These are phyloP conservation scores for Tylopilus felleus DNA, from an alignment of 768 basidiomycete species.

Conservation along the genomic window DNA sequence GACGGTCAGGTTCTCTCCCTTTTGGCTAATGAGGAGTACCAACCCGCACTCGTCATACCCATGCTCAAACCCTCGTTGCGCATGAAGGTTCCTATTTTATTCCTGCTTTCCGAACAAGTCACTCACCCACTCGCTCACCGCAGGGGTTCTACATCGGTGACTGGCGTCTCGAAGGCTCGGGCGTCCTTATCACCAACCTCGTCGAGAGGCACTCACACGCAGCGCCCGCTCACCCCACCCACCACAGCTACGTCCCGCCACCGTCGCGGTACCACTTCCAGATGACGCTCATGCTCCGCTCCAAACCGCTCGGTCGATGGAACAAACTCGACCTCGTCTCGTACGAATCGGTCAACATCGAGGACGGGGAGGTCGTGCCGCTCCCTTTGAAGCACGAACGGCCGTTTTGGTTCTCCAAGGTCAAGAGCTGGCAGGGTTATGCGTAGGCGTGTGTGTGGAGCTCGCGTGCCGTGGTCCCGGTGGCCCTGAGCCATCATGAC, in stretches of 20 bases:
- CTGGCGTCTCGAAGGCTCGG: slow-evolving; percentile 66
- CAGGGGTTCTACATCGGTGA: slow-evolving; percentile 72
- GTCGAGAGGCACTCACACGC: slow-evolving; percentile 38
- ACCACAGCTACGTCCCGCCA: slow-evolving; percentile 11
- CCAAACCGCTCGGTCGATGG: slow-evolving; percentile 76
- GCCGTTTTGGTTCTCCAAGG: slow-evolving; percentile 94
- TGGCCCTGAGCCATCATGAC: neutral
- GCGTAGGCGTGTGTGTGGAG: neutral
- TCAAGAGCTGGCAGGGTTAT: slow-evolving; percentile 55
- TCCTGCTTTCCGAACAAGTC: neutral
- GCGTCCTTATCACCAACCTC: slow-evolving; percentile 60
- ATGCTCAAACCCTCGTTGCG: slow-evolving; percentile 71
- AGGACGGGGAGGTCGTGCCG: slow-evolving; percentile 66
- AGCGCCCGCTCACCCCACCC: slow-evolving; percentile 3
- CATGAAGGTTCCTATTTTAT: slow-evolving; percentile 54
- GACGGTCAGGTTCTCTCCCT: slow-evolving; percentile 85
- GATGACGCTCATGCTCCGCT: slow-evolving; percentile 69
- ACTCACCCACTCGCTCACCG: slow-evolving; percentile 1
- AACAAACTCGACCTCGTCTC: slow-evolving; percentile 72
- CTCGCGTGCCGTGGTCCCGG: neutral
- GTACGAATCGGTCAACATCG: slow-evolving; percentile 76
- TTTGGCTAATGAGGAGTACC: slow-evolving; percentile 73
- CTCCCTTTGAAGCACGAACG: slow-evolving; percentile 78
- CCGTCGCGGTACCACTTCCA: slow-evolving; percentile 59
- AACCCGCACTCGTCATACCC: slow-evolving; percentile 71